Percentiles rank a stretch among this genome's conserved stretches.
phyloP scores from a whole-genome alignment of 768 basidiomycete genomes.

The Boletus coccyginus region DNA sequence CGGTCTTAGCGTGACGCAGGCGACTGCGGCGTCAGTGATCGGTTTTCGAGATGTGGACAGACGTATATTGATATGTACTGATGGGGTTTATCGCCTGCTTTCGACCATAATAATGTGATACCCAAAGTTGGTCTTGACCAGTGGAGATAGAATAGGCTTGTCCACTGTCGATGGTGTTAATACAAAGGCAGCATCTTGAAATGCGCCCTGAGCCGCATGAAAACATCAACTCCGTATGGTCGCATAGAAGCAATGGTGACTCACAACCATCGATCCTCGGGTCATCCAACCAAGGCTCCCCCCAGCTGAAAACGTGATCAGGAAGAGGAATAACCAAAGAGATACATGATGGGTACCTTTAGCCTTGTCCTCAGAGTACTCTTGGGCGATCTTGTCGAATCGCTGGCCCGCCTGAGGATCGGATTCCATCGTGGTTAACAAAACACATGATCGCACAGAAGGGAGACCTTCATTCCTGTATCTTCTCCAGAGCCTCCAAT shows the following conservation, averaged over 20 bases:
- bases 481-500: slow-evolving; percentile 72
- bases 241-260: slow-evolving; percentile 17
- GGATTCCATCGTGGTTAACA: neutral
- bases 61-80: slow-evolving; percentile 22
- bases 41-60: slow-evolving; percentile 9
- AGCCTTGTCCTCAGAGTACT: slow-evolving; percentile 90
- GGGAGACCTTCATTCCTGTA: slow-evolving; percentile 51
- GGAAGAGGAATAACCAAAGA: neutral
- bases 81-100: slow-evolving; percentile 53
- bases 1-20: slow-evolving; percentile 18
- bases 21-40: neutral
- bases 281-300: slow-evolving; percentile 87
- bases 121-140: slow-evolving; percentile 81
- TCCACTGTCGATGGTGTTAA: slow-evolving; percentile 77
- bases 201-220: slow-evolving; percentile 46
- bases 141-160: slow-evolving; percentile 65
- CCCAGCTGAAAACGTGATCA: slow-evolving; percentile 49
- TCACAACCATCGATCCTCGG: slow-evolving; percentile 80
- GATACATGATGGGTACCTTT: slow-evolving; percentile 49
- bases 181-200: slow-evolving; percentile 87
- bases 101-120: slow-evolving; percentile 94
- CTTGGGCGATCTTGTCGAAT: slow-evolving; percentile 87
- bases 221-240: slow-evolving; percentile 1
- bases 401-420: slow-evolving; percentile 63
- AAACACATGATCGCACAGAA: neutral